Evolutionary conservation across 2,329 filamentous ascomycete species (phyloP).

Genomic region (Penicillium sp.): DNA sequence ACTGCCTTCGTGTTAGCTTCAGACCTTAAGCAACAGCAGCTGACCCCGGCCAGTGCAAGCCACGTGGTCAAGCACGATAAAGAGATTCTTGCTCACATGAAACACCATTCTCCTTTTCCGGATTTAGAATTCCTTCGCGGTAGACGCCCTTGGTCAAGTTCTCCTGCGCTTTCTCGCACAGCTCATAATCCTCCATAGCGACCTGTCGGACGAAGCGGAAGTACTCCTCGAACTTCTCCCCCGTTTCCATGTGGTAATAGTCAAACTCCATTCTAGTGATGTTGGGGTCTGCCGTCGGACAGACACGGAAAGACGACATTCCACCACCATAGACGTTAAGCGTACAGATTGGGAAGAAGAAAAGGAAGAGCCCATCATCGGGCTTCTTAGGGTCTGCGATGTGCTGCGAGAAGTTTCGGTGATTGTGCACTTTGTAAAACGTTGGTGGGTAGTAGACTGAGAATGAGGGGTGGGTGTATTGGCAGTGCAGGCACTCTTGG

Average conservation of each 20-base stretch:
- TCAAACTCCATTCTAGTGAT: constrained; percentile 63
- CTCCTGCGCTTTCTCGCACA: constrained; percentile 61
- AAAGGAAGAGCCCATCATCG: constrained; percentile 61
- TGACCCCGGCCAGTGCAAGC: neutral
- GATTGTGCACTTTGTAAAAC: constrained; percentile 60
- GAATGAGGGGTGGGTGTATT: constrained; percentile 63
- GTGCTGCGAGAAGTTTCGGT: constrained; percentile 61
- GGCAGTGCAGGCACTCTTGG: constrained; percentile 64
- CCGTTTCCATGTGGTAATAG: constrained; percentile 58
- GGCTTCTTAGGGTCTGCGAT: constrained; percentile 59
- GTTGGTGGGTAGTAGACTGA: constrained; percentile 60
- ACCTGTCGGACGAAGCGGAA: constrained; percentile 62
- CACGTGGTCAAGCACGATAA: neutral
- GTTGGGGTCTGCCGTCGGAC: constrained; percentile 55
- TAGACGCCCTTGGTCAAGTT: constrained; percentile 61
- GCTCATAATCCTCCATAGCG: constrained; percentile 61
- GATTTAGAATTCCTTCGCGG: constrained; percentile 60
- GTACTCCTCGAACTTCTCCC: constrained; percentile 62
- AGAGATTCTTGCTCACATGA: constrained; percentile 45
- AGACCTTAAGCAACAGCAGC: neutral
- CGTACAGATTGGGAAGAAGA: constrained; percentile 63
- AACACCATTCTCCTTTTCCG: constrained; percentile 61
- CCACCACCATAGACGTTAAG: constrained; percentile 63
- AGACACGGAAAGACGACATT: constrained; percentile 62
- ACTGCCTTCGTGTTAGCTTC: constrained; percentile 33